Base-by-base conservation (phyloP, 2,329 filamentous ascomycete genomes). In the Lasiodiplodia theobromae region DNA sequence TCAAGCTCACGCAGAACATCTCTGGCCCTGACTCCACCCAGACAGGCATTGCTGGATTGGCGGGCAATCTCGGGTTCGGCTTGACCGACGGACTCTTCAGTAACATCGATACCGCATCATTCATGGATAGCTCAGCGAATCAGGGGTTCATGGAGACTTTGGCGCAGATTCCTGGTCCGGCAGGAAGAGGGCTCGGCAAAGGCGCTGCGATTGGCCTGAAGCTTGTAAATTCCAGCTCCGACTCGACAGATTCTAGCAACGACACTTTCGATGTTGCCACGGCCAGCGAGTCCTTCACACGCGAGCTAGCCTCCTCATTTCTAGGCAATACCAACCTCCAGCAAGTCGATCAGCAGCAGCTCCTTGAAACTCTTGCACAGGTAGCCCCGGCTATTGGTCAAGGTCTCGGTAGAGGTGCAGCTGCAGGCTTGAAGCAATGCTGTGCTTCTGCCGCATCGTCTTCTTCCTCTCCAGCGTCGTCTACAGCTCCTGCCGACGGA, bases 141-240 rank as follows among this genome's bases (percentile, higher is more conserved):
- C 44, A 53, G 7, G 53, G 64, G 25, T 51, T 58, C 28, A 67
- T 67, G 64, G 51, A 37, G 53, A 49, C 23, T 21, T 25, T 67
- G 25, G 53, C 53, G 4, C 10, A 40, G 12, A 37, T 67, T 3
- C 64, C 53, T 7, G 64, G 37, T 6, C 53, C 64, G 4, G 64
- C 64, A 28, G 64, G 64, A 38, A 57, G 47, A 31, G 64, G 64
- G 0, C 21, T 67, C 7, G 64, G 64, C n/a, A 18, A 47, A 18
- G 64, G 64, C 4, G 52, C 52, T 49, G 64, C 64, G 8, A 44
- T 56, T n/a, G 64, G 51, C 34, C 56, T 66, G 64, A 66, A 57
- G 25, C 64, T 66, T 23, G 64, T 37, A 14, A 66, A 66, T 52
- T 23, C 21, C 25, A 37, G 44, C 38, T 37, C 44, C 18, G 23